A percentile compares a stretch with the other conserved stretches of the same genome.
These are phyloP conservation scores for Saccharum hybrid DNA, from an alignment of 202 grass and related monocot genomes.

Conservation along the genomic window DNA sequence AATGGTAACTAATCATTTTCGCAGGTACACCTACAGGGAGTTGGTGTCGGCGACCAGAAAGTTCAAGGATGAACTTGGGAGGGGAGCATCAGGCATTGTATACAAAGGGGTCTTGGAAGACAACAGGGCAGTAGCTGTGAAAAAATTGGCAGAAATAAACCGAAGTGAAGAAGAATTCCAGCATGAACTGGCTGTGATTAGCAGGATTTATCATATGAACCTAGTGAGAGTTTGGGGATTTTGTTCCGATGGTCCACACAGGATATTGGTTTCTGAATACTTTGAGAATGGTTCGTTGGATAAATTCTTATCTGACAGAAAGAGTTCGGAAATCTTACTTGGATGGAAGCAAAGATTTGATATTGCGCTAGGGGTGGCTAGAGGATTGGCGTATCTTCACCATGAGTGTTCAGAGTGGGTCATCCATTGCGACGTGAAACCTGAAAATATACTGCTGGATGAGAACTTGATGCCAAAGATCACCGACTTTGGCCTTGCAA, in stretches of 20 bases:
- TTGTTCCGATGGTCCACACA: constrained; percentile 44
- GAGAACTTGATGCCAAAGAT: constrained; percentile 51
- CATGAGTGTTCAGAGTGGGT: constrained; percentile 56
- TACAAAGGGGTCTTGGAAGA: constrained; percentile 45
- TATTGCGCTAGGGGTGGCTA: constrained; percentile 39
- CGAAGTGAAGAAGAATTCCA: constrained; percentile 41
- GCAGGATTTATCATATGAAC: constrained; percentile 49
- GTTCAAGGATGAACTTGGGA: constrained; percentile 48
- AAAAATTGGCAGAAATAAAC: constrained; percentile 41
- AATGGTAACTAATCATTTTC: constrained; percentile 54
- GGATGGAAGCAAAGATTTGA: constrained; percentile 42
- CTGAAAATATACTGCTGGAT: constrained; percentile 49
- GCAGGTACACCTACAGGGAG: constrained; percentile 46
- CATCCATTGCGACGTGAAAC: constrained; percentile 53
- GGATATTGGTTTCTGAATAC: constrained; percentile 53
- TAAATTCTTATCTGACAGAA: constrained; percentile 15
- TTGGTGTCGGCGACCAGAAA: constrained; percentile 40
- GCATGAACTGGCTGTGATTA: constrained; percentile 44
- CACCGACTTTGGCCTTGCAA: constrained; percentile 61
- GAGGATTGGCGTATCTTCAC: constrained; percentile 50
- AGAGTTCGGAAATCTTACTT: constrained; percentile 19
- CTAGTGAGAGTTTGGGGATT: constrained; percentile 51
- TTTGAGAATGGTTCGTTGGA: constrained; percentile 48
- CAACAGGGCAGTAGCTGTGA: constrained; percentile 37
- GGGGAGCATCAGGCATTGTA: constrained; percentile 46